Evolutionary conservation across 2,329 filamentous ascomycete species (phyloP).

Genomic region (Aspergillus intermedius): DNA sequence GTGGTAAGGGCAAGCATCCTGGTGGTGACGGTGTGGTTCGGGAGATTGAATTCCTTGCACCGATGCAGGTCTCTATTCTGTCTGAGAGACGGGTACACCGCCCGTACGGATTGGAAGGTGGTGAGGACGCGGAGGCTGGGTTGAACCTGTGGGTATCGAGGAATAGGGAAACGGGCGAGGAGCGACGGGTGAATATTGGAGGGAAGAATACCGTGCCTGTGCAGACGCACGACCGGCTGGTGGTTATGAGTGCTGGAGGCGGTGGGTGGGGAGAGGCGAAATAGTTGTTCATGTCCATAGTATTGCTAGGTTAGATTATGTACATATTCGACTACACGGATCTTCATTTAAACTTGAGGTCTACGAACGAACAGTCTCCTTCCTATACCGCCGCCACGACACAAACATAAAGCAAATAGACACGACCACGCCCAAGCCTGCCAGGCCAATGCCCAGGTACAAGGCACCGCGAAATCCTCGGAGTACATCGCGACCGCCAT

Average conservation of each 20-base stretch:
- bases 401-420: slow-evolving; percentile 12
- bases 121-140: slow-evolving; percentile 69
- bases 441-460: slow-evolving; percentile 35
- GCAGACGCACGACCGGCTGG: slow-evolving; percentile 54
- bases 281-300: slow-evolving; percentile 4
- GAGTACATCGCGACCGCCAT: slow-evolving; percentile 28
- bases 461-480: slow-evolving; percentile 34
- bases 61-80: slow-evolving; percentile 73
- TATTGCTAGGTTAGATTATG: neutral
- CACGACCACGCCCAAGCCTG: slow-evolving; percentile 16
- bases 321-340: neutral
- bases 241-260: slow-evolving; percentile 53
- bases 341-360: slow-evolving; percentile 1
- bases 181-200: slow-evolving; percentile 52
- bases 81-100: slow-evolving; percentile 68
- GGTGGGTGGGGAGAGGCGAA: slow-evolving; percentile 33
- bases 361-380: neutral
- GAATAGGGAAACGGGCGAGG: slow-evolving; percentile 51
- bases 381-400: slow-evolving; percentile 6
- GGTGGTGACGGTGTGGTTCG: slow-evolving; percentile 73
- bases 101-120: slow-evolving; percentile 78
- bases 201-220: slow-evolving; percentile 59
- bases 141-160: slow-evolving; percentile 82
- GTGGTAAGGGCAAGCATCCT: slow-evolving; percentile 59
- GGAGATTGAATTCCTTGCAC: slow-evolving; percentile 78